A percentile compares a stretch with the other conserved stretches of the same genome.
Conservation (phyloP, 768 basidiomycete species). For the Tylopilus subfusipes region DNA sequence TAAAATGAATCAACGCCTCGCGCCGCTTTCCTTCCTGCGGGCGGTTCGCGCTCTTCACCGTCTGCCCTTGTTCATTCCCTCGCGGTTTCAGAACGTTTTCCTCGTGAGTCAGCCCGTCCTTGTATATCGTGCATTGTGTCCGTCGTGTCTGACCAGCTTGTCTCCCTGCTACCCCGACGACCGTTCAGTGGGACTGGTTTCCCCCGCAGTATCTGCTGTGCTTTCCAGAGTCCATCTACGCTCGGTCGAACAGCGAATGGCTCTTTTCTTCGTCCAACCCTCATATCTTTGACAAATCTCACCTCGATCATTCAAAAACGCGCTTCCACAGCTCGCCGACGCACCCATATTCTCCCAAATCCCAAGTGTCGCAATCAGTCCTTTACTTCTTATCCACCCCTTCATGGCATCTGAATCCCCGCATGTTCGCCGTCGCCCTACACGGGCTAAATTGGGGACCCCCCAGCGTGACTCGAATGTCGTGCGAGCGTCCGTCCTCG, state of each 20-base stretch:
- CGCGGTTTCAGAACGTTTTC: conserved; percentile 3
- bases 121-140: neutral
- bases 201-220: conserved; percentile 7
- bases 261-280: conserved; percentile 7
- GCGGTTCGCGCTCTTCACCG: neutral
- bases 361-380: conserved; percentile 10
- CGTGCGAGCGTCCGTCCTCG: conserved; percentile 70
- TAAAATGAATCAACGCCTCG: neutral
- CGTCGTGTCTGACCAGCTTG: neutral
- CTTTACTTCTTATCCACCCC: conserved; percentile 11
- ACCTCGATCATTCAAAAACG: conserved; percentile 14
- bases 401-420: conserved; percentile 21
- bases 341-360: neutral
- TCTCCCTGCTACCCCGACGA: neutral
- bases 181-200: conserved; percentile 18
- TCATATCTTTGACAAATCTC: conserved; percentile 11
- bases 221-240: neutral
- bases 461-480: conserved; percentile 49
- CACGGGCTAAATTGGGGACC: conserved; percentile 15
- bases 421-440: conserved; percentile 29
- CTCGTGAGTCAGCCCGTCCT: conserved; percentile 8
- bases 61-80: conserved; percentile 4
- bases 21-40: conserved; percentile 1
- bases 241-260: conserved; percentile 22
- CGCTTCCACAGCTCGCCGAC: neutral